Evolutionary conservation across 2,329 filamentous ascomycete species (phyloP).

Genomic region (Aspergillus transmontanensis): DNA sequence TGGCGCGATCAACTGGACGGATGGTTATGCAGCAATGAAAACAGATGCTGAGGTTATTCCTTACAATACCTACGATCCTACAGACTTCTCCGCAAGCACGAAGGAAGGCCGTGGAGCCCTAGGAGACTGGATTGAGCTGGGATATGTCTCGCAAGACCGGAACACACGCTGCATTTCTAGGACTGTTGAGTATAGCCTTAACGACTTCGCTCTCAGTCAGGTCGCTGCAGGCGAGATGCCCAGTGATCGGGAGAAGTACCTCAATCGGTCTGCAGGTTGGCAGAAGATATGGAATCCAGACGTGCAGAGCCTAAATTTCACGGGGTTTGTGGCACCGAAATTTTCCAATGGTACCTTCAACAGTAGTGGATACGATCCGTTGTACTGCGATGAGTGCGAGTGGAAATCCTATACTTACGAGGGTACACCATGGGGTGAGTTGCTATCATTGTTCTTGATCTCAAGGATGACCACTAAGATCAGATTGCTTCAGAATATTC

Average conservation of each 20-base stretch:
- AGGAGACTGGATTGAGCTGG: constrained; percentile 66
- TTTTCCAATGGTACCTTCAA: constrained; percentile 53
- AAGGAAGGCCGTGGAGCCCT: constrained; percentile 70
- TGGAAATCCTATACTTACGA: constrained; percentile 66
- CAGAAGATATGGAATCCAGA: constrained; percentile 69
- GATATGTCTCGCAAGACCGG: constrained; percentile 64
- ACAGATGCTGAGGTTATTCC: constrained; percentile 68
- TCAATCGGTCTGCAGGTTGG: constrained; percentile 69
- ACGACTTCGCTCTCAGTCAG: constrained; percentile 65
- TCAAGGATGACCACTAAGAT: background rate
- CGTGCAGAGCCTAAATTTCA: constrained; percentile 60
- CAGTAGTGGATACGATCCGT: constrained; percentile 47
- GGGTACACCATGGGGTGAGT: constrained; percentile 57
- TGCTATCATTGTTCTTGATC: background rate
- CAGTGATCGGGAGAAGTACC: constrained; percentile 54
- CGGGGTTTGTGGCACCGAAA: constrained; percentile 59
- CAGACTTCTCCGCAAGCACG: constrained; percentile 60
- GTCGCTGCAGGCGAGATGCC: constrained; percentile 54
- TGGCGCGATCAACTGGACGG: constrained; percentile 65
- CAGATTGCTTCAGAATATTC: constrained; percentile 52
- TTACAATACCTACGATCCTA: constrained; percentile 59
- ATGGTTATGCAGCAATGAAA: constrained; percentile 65
- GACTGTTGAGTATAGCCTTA: constrained; percentile 68
- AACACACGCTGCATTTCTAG: constrained; percentile 64
- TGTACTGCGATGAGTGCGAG: constrained; percentile 66